A percentile compares a stretch with the other conserved stretches of the same genome.
Conservation (phyloP, 306 rosid species). For the Quercus dentata region DNA sequence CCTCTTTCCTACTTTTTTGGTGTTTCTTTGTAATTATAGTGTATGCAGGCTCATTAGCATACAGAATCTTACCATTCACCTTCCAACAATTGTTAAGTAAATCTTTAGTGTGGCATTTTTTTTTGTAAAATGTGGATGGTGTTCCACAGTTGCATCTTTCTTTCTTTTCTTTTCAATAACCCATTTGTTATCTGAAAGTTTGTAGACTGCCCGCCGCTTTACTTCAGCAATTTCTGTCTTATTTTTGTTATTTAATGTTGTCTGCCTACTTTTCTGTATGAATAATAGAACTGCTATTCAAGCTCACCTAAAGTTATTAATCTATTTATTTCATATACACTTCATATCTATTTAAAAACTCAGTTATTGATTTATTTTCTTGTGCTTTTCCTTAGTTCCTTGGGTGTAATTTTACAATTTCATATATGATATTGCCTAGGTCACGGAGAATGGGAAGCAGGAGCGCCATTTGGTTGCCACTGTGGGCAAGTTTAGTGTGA, state of each 20-base stretch:
- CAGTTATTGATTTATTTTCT: not conserved
- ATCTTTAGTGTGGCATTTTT: not conserved
- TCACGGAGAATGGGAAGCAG: constrained; percentile 94
- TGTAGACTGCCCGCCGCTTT: not conserved
- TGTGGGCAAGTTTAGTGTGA: constrained; percentile 96
- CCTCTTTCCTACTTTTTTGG: not conserved
- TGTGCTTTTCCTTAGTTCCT: constrained; percentile 10
- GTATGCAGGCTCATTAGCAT: not conserved
- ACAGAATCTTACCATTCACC: not conserved
- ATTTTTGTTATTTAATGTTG: not conserved
- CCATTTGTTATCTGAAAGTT: not conserved
- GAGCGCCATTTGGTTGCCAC: constrained; percentile 97
- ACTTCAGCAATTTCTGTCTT: not conserved
- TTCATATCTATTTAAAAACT: not conserved
- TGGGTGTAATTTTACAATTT: not conserved
- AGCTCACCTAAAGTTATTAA: not conserved
- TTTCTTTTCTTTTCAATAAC: not conserved
- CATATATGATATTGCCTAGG: constrained; percentile 38
- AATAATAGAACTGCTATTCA: not conserved
- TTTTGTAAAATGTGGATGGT: not conserved
- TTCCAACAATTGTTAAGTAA: not conserved
- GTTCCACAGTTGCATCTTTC: not conserved
- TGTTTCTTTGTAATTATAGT: not conserved
- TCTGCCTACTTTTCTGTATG: not conserved
- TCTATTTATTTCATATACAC: not conserved